Conservation (phyloP, 805 yeast species). For the Sungouiozyma intestinalis region DNA sequence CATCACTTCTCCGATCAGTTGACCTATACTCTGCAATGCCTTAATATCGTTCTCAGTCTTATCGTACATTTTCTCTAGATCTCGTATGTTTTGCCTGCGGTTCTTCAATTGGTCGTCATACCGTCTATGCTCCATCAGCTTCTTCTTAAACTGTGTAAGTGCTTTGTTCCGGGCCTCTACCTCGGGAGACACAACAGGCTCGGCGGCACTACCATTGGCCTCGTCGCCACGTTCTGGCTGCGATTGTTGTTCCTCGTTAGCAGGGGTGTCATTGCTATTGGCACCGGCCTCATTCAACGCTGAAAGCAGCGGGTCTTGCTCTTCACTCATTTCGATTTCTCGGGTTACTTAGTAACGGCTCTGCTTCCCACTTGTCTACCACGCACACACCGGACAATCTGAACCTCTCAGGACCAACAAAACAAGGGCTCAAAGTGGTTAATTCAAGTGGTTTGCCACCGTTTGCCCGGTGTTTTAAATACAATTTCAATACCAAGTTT, state of each 20-base stretch:
- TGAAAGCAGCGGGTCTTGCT: conserved; percentile 67
- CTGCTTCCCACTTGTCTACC: too few species aligned
- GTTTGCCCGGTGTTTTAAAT: neutral
- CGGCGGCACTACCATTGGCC: conserved; percentile 12
- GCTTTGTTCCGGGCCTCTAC: conserved; percentile 53
- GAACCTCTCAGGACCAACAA: neutral
- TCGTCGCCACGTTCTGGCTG: conserved; percentile 14
- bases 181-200: conserved; percentile 44
- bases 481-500: too few species aligned
- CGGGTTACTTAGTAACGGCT: too few species aligned
- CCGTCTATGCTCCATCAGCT: conserved; percentile 83
- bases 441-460: neutral
- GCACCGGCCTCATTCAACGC: conserved; percentile 33
- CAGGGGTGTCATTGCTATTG: conserved; percentile 4
- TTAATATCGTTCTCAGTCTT: conserved; percentile 96
- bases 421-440: too few species aligned
- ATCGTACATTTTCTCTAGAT: conserved; percentile 69
- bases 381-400: neutral
- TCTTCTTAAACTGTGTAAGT: conserved; percentile 66
- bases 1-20: conserved; percentile 91
- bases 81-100: conserved; percentile 72
- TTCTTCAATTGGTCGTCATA: conserved; percentile 89
- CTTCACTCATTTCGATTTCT: conserved; percentile 56
- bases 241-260: conserved; percentile 7
- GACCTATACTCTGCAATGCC: conserved; percentile 95